Base-by-base conservation (phyloP, 2,329 filamentous ascomycete species). In the Penicillium crustosum region DNA sequence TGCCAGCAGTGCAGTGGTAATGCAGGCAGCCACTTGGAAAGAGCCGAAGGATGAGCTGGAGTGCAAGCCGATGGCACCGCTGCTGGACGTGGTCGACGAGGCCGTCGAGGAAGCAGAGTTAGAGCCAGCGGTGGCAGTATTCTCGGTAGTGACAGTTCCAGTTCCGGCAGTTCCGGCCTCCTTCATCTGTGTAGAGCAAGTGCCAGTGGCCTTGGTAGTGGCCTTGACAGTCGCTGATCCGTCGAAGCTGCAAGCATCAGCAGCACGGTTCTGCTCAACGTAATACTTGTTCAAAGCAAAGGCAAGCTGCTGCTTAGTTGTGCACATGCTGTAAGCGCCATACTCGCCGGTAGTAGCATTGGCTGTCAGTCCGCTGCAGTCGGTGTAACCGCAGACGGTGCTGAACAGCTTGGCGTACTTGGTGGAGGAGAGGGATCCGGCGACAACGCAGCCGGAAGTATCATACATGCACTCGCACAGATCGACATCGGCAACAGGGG, bases 381-480 rank as follows among this genome's bases (percentile, higher is more conserved):
- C 68, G 27, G 68, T 71, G 53, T 70, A 61, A 23, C 77, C 77
- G 59, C 77, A 80, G 48, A 80, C 69, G 12, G 70, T 61, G 48
- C 68, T 60, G 77, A 97, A 96, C 64, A 96, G 82, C 21, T 82
- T 78, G 6, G 60, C 58, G 57, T 70, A 61, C 45, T 69, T 64
- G 13, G 58, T 45, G 21, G 56, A 53, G 9, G 53, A 41, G 49
- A 73, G 58, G 15, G 63, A 67, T 45, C 79, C 73, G 29, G 82
- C 79, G 58, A 90, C 84, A 19, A 83, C 82, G 78, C 94, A 97
- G 53, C 79, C 78, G 55, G 94, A 79, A 44, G 85, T 85, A 60
- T 83, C 81, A 73, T 84, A 82, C 89, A 96, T 95, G 84, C 94
- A 99, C 54, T 80, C 76, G 82, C 93, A 97, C 42, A 95, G 86